Conservation (phyloP, 805 yeast genomes). For the Metschnikowia corniflorae region DNA sequence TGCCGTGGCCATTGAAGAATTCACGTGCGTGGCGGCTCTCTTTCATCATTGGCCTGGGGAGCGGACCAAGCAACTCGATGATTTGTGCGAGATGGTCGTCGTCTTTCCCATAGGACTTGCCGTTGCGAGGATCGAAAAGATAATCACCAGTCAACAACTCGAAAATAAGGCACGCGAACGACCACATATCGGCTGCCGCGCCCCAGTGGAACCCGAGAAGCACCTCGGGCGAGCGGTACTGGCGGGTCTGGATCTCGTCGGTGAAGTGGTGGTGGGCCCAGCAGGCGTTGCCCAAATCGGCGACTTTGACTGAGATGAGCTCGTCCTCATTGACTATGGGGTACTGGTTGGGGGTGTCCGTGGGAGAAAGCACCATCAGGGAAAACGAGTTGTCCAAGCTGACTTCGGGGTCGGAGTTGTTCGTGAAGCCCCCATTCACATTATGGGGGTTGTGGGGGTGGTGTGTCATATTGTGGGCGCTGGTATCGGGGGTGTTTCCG, state of each 20-base stretch:
- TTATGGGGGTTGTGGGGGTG: too few relatives aligned
- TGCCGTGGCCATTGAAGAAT: conserved; percentile 22
- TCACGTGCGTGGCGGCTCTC: conserved; percentile 27
- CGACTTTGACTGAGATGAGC: conserved; percentile 52
- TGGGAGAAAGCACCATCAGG: too few relatives aligned
- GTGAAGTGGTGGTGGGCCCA: conserved; percentile 62
- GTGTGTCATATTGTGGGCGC: too few relatives aligned
- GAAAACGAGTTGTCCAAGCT: conserved; percentile 37
- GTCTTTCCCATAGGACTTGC: conserved; percentile 46
- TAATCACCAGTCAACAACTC: conserved; percentile 61
- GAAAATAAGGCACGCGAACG: conserved; percentile 54
- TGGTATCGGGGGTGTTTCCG: too few relatives aligned
- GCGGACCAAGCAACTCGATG: conserved; percentile 48
- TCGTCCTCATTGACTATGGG: conserved; percentile 44
- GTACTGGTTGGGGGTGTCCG: too few relatives aligned
- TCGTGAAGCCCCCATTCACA: too few relatives aligned
- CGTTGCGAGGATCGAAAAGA: conserved; percentile 57
- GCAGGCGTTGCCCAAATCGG: conserved; percentile 71
- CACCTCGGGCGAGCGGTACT: conserved; percentile 64
- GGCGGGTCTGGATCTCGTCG: conserved; percentile 66
- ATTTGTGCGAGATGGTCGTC: conserved; percentile 65
- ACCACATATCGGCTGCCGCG: conserved; percentile 60
- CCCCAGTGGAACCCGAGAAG: conserved; percentile 59
- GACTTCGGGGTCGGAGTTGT: conserved; percentile 22
- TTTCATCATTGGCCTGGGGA: conserved; percentile 40